Base-by-base conservation (phyloP, 2,329 filamentous ascomycete species). In the Ophiostoma triangulosporum region DNA sequence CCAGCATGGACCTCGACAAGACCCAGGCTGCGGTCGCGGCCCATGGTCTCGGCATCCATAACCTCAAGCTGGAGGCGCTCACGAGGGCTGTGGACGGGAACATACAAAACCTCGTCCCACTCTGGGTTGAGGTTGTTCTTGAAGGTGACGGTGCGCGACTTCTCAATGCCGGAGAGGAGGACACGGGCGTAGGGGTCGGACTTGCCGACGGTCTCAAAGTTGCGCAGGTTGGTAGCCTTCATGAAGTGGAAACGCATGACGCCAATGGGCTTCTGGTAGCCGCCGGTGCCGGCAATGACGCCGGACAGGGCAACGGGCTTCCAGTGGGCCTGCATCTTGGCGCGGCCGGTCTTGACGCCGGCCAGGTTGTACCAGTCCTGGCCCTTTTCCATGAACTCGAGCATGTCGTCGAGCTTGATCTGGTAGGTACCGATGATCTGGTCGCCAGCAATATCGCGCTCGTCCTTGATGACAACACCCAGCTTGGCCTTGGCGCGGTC, bases 351-450 rank as follows among this genome's bases (percentile, higher is more conserved):
- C 64, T 88, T 86, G 51, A 79, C 83, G 8, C 87, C 88, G 45
- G 85, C 76, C 27, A 98, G 76, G 57, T 90, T 88, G 73, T 90
- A 98, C 93, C 93, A 98, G 61, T 97, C 89, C 62, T 95, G 87
- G 40, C 93, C 91, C 69, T 95, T 93, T 48, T 83, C 83, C 79
- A 87, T 94, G 65, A 90, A 77, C 54, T 91, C 88, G 26, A 97
- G 71, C 79, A 98, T 86, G 62, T 97, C 91, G 58, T 95, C 87
- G 26, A 98, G 74, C 69, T 90, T 95, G 69, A 98, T 94, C 66
- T 97, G 89, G 66, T 96, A 96, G 26, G 83, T 90, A 56, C 91
- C 93, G 22, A 98, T 72, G 32, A 91, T 78, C 49, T 88, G 89
- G 66, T 98, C 91, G 14, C 82, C 74, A 7, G 81, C 73, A 53